Base-by-base conservation (phyloP, 305 asterid genomes). In the Striga hermonthica region DNA sequence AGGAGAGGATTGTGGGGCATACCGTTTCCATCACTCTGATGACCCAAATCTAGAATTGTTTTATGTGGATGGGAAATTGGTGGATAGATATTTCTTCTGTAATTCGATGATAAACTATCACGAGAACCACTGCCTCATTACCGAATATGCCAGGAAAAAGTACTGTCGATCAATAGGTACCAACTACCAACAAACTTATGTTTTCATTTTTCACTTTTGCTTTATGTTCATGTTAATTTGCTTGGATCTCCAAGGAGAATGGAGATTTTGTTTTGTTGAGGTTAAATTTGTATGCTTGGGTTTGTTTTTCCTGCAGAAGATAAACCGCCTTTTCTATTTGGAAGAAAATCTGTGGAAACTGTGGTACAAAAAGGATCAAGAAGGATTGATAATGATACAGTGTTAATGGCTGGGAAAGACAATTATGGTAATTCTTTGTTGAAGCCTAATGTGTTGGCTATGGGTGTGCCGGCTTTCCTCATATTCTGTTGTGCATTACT, bases 401-500 rank as follows among this genome's bases (percentile, higher is more conserved):
- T 60, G 61, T 48, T 72, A 39, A 57, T 14, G 58, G 65, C 65
- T 68, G 80, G 53, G 62, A 78, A 75, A 55, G 85, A 69, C 10
- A 69, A 75, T 52, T 31, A 75, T 75, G 74, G 60, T 44, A 69
- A 57, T 22, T 56, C 76, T 66, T 13, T 71, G 12, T 62, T 81
- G 47, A 81, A 76, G 66, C 80, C 93, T 37, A 79, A 78, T 74
- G 68, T 69, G 69, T 52, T 85, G 61, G 85, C 83, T 68, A 73
- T 94, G 82, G 95, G 91, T 9, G 72, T 73, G 13, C 93, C 97
- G 1, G 95, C 79, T 62, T 69, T 85, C 82, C 75, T 90, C 54
- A 73, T 90, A 36, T 71, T 88, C 7, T 86, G 95, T 59, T 88
- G 99, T 57, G 79, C 81, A 28, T 56, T 88, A 43, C 6, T 90